Base-by-base conservation (phyloP, 306 rosid species). In the Prunus dulcis region DNA sequence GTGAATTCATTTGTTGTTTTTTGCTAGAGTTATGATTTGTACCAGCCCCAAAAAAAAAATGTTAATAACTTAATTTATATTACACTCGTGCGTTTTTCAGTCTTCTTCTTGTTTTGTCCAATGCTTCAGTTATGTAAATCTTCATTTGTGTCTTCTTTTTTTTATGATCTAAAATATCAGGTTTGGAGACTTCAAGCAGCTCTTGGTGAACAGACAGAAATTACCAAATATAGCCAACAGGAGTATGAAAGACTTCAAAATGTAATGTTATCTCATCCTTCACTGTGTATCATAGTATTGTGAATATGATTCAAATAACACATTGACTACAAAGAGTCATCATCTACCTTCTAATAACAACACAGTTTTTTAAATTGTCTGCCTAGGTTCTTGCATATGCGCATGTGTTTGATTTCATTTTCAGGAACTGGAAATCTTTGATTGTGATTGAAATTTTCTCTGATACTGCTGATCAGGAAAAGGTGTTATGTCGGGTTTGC, bases 121-220 rank as follows among this genome's bases (percentile, higher is more conserved):
- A 22, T 57, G 7, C 63, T 22, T 3, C 30, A 58, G 4, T 12
- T 23, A 4, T 55, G 8, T 52, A 11, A 19, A 25, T 25, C 13
- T 28, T 70, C 74, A 51, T 51, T 52, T n/a, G 51, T 52, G 57
- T n/a, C 51, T 12, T 58, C 49, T 38, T 58, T 17, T 46, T 43
- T 43, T 64, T 9, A 23, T 63, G 73, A 28, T 74, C 67, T 18
- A 49, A 69, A 64, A 52, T 60, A 76, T 82, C 88, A 93, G 98
- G 97, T 93, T 25, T 93, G 98, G 98, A 83, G 98, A 81, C 98
- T 93, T 76, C 98, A 91, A 84, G 98, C 98, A 70, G 98, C 98
- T 71, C 96, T 93, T 34, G 98, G 98, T 38, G 98, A 93, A 82
- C 98, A 93, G 86, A 78, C 98, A 38, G 98, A 90, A 84, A 88